phyloP scores from a whole-genome alignment of 345 rosid genomes.

The Gossypium raimondii region DNA sequence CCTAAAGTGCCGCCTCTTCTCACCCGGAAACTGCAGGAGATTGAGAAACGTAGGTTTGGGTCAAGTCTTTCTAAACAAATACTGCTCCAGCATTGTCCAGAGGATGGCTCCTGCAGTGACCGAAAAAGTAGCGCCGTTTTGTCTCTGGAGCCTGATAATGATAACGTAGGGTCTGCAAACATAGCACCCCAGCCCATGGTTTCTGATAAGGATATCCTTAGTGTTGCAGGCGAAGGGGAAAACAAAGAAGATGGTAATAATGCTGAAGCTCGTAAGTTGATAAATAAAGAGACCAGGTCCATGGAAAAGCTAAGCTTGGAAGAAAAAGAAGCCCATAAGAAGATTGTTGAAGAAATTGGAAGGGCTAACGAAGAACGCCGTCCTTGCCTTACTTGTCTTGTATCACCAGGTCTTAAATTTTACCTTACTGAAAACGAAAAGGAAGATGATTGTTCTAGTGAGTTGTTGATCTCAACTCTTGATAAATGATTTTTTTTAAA shows the following conservation, averaged over 20 bases:
- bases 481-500: background rate
- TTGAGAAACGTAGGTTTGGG: background rate
- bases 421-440: background rate
- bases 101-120: background rate
- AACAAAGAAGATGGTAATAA: background rate
- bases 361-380: background rate
- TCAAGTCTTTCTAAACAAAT: background rate
- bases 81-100: background rate
- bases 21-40: background rate
- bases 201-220: background rate
- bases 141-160: background rate
- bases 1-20: background rate
- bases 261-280: background rate
- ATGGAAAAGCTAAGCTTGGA: background rate
- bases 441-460: background rate
- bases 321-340: background rate
- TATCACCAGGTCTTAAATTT: constrained; percentile 2
- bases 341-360: background rate
- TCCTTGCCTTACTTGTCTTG: background rate
- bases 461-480: background rate
- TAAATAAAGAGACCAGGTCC: too few species aligned
- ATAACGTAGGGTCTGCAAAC: background rate
- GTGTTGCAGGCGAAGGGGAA: background rate
- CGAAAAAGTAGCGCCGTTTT: background rate
- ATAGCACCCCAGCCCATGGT: background rate